phyloP scores from a whole-genome alignment of 176 grass and related monocot genomes.

The Avena sativa region DNA sequence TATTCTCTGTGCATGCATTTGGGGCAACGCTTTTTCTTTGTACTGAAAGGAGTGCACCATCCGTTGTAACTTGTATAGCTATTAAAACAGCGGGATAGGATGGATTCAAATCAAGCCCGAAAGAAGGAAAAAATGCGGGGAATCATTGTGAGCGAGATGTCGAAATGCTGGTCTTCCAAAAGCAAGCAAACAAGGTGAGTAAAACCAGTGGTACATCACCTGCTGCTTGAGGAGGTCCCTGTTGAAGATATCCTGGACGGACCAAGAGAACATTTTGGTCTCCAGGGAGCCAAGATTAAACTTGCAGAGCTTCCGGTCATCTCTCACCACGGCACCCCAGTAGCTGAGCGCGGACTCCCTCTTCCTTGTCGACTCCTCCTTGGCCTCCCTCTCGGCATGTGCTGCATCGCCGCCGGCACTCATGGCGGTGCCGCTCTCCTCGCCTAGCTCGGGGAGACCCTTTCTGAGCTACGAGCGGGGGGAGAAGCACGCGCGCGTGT shows the following conservation, averaged over 20 bases:
- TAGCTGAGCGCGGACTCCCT: neutral
- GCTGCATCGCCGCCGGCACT: neutral
- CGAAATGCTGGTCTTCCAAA: neutral
- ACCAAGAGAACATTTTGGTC: constrained; percentile 53
- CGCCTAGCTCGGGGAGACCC: neutral
- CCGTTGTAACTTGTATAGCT: neutral
- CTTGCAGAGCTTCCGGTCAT: neutral
- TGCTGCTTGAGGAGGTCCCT: constrained; percentile 41
- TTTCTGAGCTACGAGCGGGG: neutral
- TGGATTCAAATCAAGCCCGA: neutral
- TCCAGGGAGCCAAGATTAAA: constrained; percentile 22
- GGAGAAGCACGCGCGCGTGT: neutral
- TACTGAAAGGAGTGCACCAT: neutral
- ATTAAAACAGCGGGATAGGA: neutral
- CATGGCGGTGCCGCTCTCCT: neutral
- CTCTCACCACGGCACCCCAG: neutral
- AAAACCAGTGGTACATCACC: constrained; percentile 4
- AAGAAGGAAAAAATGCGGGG: neutral
- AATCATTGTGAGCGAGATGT: neutral
- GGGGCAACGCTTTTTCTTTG: neutral
- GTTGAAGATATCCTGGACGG: constrained; percentile 49
- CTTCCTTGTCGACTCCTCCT: neutral
- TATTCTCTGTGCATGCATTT: neutral
- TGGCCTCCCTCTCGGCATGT: neutral
- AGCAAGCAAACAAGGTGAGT: neutral